Base-by-base conservation (phyloP, 2,329 filamentous ascomycete genomes). In the Neonectria coccinea region DNA sequence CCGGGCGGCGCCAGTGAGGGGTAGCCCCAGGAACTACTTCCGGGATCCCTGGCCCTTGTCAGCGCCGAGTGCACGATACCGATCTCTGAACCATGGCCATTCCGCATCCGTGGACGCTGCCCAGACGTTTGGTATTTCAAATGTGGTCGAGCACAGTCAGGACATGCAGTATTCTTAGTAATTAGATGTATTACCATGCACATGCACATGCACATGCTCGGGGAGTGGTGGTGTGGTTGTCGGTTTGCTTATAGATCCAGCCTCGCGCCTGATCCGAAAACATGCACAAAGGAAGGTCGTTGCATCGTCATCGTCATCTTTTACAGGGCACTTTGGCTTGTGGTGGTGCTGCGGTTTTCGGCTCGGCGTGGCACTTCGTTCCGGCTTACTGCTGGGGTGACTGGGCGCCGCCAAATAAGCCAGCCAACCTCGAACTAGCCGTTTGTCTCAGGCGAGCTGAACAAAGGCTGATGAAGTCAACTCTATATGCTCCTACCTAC, bases 1-100 rank as follows among this genome's bases (percentile, higher is more conserved):
- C 66, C 62, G 20, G 50, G 47, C 51, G 56, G 56, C 65, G 65
- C 71, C 64, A 71, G 64, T 70, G 71, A 74, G 70, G 70, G 71
- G 68, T 72, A 71, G 71, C 64, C 70, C 71, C 70, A 73, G 72
- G 72, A 74, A 74, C 71, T 59, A 58, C 27, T 48, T 52, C 71
- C 63, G 63, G 71, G 72, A 68, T 70, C 71, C 71, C 71, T 73
- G 68, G 65, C 50, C 63, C 64, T 64, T 70, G 62, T 61, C 61
- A 65, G 61, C 62, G 41, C 67, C 66, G 59, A 73, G 70, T 66
- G 69, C 70, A 57, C 73, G 72, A 71, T 73, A 67, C 57, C 68
- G 67, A 70, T 70, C 68, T 73, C 61, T 67, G 65, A 67, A 70
- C 65, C 69, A 69, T 66, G 69, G 57, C 36, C 57, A 48, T 53